Conservation (phyloP, 1,284 basidiomycete genomes). For the Rhodotorula glutinis region DNA sequence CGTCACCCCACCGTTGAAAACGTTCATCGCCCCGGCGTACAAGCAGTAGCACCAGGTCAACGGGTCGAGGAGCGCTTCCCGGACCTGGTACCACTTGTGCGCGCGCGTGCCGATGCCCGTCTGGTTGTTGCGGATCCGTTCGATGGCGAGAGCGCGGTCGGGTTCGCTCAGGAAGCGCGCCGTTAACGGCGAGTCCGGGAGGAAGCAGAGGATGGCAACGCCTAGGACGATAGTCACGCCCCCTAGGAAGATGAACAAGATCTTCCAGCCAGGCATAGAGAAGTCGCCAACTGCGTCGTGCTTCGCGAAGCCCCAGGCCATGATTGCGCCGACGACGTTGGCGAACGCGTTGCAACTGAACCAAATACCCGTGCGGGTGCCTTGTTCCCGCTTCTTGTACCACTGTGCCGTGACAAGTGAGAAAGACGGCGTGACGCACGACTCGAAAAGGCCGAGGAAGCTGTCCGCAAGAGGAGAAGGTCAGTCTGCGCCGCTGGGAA, state of each 20-base stretch:
- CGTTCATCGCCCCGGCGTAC: neutral
- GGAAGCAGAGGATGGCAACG: constrained; percentile 19
- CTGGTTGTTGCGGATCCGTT: constrained; percentile 46
- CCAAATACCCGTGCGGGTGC: constrained; percentile 8
- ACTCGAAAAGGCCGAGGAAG: constrained; percentile 46
- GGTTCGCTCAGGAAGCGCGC: constrained; percentile 44
- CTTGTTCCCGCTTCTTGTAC: constrained; percentile 39
- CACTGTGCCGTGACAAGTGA: constrained; percentile 35
- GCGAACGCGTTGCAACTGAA: constrained; percentile 9
- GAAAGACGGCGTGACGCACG: constrained; percentile 21
- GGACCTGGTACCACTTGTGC: constrained; percentile 46
- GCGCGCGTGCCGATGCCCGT: constrained; percentile 46
- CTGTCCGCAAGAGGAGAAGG: neutral
- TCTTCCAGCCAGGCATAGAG: constrained; percentile 9
- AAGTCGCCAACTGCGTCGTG: constrained; percentile 17
- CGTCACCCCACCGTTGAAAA: constrained; percentile 19
- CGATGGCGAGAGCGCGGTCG: constrained; percentile 44
- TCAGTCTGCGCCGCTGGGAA: neutral
- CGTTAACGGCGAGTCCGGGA: constrained; percentile 10
- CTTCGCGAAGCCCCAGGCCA: constrained; percentile 21
- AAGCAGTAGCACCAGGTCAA: constrained; percentile 19
- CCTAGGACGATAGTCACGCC: constrained; percentile 6
- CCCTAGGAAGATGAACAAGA: constrained; percentile 25
- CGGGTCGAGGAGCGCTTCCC: constrained; percentile 45
- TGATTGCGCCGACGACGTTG: constrained; percentile 21